Conservation (phyloP, 352 stramenopile genomes). For the Globisporangium spinosum region DNA sequence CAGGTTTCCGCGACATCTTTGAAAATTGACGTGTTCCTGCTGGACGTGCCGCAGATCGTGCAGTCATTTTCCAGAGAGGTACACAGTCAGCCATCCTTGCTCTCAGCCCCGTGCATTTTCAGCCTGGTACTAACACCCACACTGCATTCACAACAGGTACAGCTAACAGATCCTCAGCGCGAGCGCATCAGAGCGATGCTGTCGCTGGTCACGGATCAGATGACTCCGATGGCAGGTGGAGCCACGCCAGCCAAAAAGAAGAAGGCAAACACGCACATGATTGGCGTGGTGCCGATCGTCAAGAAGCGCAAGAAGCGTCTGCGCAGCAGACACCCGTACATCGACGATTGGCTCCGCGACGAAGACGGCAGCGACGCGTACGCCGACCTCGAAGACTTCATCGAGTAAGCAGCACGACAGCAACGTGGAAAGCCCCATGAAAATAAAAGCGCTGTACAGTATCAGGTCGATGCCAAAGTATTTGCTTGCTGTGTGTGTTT, state of each 20-base stretch:
- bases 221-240: constrained; percentile 21
- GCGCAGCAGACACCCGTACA: constrained; percentile 65
- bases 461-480: background rate
- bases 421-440: no score
- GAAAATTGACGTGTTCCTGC: constrained; percentile 66
- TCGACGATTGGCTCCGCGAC: constrained; percentile 73
- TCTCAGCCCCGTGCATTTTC: no score
- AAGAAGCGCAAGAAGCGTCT: constrained; percentile 49
- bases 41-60: constrained; percentile 42
- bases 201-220: constrained; percentile 34
- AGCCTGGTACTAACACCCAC: no score
- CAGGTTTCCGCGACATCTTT: constrained; percentile 50
- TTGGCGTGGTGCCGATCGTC: constrained; percentile 55
- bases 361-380: constrained; percentile 67
- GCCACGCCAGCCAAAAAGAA: constrained; percentile 21
- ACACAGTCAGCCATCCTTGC: constrained; percentile 1
- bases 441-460: constrained; percentile 3
- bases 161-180: constrained; percentile 22
- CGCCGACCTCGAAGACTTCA: constrained; percentile 75
- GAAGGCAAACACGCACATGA: constrained; percentile 25
- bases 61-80: constrained; percentile 42
- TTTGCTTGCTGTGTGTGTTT: background rate
- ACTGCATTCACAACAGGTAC: constrained; percentile 15
- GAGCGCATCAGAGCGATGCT: constrained; percentile 34
- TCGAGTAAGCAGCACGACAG: constrained; percentile 33